phyloP scores from a whole-genome alignment of 257 asterid genomes.

The Coffea canephora region DNA sequence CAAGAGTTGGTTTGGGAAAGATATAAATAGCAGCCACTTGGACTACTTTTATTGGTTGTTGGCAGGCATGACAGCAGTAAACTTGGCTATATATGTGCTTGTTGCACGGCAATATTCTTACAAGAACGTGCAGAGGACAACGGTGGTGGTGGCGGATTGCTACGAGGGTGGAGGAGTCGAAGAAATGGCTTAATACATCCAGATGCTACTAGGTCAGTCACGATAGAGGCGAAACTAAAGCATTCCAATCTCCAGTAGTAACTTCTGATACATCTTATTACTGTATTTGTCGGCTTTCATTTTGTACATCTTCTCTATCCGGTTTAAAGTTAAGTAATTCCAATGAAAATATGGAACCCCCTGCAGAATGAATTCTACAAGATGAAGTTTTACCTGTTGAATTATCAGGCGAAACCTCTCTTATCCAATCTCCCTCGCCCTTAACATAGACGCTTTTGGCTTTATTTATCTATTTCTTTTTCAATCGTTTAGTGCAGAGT shows the following conservation, averaged over 20 bases:
- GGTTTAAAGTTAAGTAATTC: neutral
- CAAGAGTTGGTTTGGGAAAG: slow-evolving; percentile 47
- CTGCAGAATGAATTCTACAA: neutral
- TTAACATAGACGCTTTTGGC: neutral
- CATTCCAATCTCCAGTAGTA: neutral
- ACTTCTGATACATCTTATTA: neutral
- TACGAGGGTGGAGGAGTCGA: slow-evolving; percentile 24
- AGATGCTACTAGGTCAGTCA: neutral
- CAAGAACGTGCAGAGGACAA: slow-evolving; percentile 57
- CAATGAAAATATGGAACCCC: neutral
- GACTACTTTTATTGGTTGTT: slow-evolving; percentile 41
- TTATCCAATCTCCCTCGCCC: neutral
- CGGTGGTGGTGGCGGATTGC: slow-evolving; percentile 50
- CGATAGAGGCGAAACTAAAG: neutral
- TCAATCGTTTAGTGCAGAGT: neutral
- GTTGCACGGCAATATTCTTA: slow-evolving; percentile 58
- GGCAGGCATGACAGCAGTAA: slow-evolving; percentile 47
- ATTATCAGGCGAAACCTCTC: neutral
- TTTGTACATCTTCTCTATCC: neutral
- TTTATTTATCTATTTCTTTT: neutral
- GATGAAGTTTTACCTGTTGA: neutral
- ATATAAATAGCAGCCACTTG: slow-evolving; percentile 34
- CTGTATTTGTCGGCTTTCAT: neutral
- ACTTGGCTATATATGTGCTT: slow-evolving; percentile 41
- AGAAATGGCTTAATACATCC: slow-evolving; percentile 24